Evolutionary conservation across 768 basidiomycete genomes (phyloP), one percentile per base, ranked within the genome.

Genomic region (Hypsizygus marmoreus): DNA sequence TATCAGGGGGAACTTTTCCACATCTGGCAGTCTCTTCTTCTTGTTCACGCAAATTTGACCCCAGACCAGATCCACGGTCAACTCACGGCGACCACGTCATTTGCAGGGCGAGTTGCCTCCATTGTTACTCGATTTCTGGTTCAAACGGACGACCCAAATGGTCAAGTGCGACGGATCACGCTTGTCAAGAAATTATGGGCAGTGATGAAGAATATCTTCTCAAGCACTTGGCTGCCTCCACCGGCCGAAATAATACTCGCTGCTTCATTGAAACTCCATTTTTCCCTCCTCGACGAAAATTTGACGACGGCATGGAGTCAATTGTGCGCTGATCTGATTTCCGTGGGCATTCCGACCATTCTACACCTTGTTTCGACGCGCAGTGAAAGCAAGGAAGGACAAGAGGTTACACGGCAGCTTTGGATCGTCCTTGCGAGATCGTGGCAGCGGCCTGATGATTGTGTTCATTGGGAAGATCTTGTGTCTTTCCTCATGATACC

Each of bases 11-110:
- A 62, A 32, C 61, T 81, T 19, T 35, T 78, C 4, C 57, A 65
- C 32, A 61, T 70, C 1, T 86, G 84, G 84, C 71, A 78, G 49
- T 72, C 76, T 0, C 68, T 86, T 13, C 62, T 87, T n/a, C 71
- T 81, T 19, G 73, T 64, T 13, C 75, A 72, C 32, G 65, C 75
- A 8, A 70, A 75, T 40, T 56, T 76, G 9, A 69, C 71, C 0
- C 70, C 75, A 44, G 68, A 60, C 16, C 58, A n/a, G n/a, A n/a
- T n/a, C n/a, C n/a, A 58, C 24, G 62, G 61, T 1, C 69, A 73
- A 51, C 55, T 72, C 10, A 64, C 69, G 1, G 50, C 70, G 3
- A 48, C 67, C 13, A 45, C 71, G 0, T 54, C 65, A 4, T 64
- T 73, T 39, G 63, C 72, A 12, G 59, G 51, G 12, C 62, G 55